A percentile compares a stretch with the other conserved stretches of the same genome.
Conservation (phyloP, 768 basidiomycete genomes). For the Dioszegia hungarica region DNA sequence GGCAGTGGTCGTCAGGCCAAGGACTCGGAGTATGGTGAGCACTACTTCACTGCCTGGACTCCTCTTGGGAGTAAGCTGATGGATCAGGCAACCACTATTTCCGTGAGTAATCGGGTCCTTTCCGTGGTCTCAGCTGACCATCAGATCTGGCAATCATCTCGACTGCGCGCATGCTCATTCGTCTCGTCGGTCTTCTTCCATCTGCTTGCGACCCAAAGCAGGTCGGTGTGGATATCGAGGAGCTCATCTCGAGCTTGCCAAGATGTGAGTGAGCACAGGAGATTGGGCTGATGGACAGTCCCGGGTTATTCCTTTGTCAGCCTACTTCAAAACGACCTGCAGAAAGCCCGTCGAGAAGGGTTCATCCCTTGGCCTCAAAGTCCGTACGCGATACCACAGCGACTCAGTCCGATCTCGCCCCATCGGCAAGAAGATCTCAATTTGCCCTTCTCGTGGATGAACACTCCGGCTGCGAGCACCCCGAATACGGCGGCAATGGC, state of each 20-base stretch:
- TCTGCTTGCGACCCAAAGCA: conserved; percentile 23
- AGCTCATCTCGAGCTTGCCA: conserved; percentile 22
- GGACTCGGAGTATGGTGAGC: conserved; percentile 12
- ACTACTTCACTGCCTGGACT: too few species aligned
- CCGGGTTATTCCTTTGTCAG: conserved; percentile 35
- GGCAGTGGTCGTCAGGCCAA: conserved; percentile 3
- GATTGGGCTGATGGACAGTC: conserved; percentile 11
- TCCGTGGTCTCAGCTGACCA: not conserved
- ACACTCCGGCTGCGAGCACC: not conserved
- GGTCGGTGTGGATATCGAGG: conserved; percentile 31
- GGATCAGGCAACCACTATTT: conserved; percentile 11
- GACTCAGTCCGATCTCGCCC: not conserved
- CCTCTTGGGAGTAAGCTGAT: not conserved
- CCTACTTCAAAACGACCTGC: conserved; percentile 26
- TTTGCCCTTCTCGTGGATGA: conserved; percentile 4
- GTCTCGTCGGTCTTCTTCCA: conserved; percentile 29
- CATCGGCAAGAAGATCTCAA: not conserved
- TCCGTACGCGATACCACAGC: not conserved
- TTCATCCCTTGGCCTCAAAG: conserved; percentile 16
- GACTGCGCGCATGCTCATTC: conserved; percentile 33
- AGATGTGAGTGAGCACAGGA: conserved; percentile 15
- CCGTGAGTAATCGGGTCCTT: conserved; percentile 6
- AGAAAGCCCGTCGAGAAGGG: conserved; percentile 24
- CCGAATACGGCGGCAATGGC: not conserved
- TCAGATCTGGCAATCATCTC: conserved; percentile 19